Evolutionary conservation across 129 eudicot genomes (phyloP).

Genomic region (Helianthus annuus): DNA sequence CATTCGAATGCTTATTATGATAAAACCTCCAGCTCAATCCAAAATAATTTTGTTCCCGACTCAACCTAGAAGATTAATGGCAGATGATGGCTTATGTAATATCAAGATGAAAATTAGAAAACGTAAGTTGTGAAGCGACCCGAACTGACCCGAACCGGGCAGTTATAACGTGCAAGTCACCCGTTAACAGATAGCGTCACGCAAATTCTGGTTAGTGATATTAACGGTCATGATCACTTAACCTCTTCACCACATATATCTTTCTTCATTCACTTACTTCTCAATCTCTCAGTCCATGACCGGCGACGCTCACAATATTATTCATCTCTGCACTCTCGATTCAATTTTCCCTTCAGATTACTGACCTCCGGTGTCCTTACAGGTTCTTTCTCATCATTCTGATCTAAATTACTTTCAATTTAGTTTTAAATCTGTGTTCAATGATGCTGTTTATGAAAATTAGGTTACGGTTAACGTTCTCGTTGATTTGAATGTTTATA

Average conservation of each 20-base stretch:
- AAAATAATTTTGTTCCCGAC: no score
- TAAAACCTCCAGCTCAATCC: no score
- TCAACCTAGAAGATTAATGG: no score
- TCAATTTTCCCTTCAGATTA: slow-evolving; percentile 5
- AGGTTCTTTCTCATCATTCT: slow-evolving; percentile 26
- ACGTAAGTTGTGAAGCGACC: not conserved
- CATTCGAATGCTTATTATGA: no score
- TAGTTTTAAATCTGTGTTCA: not conserved
- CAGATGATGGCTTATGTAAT: no score
- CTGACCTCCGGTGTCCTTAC: slow-evolving; percentile 7
- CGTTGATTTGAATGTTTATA: not conserved
- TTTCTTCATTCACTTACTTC: slow-evolving; percentile 19
- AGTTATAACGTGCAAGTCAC: slow-evolving; percentile 1
- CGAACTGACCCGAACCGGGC: not conserved
- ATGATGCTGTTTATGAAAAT: not conserved
- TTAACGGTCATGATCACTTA: slow-evolving; percentile 34
- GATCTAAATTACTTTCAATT: not conserved
- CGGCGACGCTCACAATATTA: slow-evolving; percentile 18
- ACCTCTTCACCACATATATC: slow-evolving; percentile 35
- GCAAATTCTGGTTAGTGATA: slow-evolving; percentile 19
- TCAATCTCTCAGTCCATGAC: slow-evolving; percentile 32
- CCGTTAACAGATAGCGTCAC: slow-evolving; percentile 21
- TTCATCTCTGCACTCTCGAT: slow-evolving; percentile 5
- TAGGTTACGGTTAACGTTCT: not conserved
- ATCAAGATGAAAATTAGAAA: no score